Evolutionary conservation across 441 rosid species (phyloP).

Genomic region (Dalechampia spathulata): DNA sequence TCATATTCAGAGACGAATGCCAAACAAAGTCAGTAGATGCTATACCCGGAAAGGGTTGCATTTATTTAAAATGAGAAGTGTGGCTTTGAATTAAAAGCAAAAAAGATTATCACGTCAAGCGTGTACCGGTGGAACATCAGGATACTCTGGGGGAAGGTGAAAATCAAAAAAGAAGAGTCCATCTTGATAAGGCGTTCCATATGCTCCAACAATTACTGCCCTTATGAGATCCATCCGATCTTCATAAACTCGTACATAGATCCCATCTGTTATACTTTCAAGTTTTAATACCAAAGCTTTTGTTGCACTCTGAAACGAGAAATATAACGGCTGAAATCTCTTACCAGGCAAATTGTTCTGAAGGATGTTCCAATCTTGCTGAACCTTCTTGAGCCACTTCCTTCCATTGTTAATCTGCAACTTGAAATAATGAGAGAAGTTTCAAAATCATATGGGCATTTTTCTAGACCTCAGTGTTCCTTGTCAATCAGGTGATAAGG

Average conservation of each 20-base stretch:
- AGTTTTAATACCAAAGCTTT: constrained; percentile 9
- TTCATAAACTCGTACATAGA: constrained; percentile 85
- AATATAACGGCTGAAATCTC: constrained; percentile 8
- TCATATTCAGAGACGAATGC: constrained; percentile 1
- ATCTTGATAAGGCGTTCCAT: constrained; percentile 98
- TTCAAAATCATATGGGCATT: constrained; percentile 1
- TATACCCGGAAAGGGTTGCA: constrained; percentile 1
- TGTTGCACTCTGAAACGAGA: constrained; percentile 5
- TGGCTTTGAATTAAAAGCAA: constrained; percentile 1
- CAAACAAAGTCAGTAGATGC: neutral
- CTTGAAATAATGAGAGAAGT: constrained; percentile 9
- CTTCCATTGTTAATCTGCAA: constrained; percentile 69
- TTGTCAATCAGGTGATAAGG: neutral
- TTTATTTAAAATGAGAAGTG: neutral
- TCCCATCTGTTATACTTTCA: constrained; percentile 54
- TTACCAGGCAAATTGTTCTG: constrained; percentile 98
- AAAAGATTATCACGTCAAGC: neutral
- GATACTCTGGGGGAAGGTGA: constrained; percentile 86
- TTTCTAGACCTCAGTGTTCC: too few relatives aligned
- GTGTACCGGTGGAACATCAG: constrained; percentile 76
- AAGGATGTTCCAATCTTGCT: constrained; percentile 97
- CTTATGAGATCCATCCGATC: constrained; percentile 96
- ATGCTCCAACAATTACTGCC: constrained; percentile 90
- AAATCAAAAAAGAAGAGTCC: constrained; percentile 98
- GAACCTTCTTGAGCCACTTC: constrained; percentile 90